phyloP scores from a whole-genome alignment of 805 yeast genomes.

The Candida sonorensis region DNA sequence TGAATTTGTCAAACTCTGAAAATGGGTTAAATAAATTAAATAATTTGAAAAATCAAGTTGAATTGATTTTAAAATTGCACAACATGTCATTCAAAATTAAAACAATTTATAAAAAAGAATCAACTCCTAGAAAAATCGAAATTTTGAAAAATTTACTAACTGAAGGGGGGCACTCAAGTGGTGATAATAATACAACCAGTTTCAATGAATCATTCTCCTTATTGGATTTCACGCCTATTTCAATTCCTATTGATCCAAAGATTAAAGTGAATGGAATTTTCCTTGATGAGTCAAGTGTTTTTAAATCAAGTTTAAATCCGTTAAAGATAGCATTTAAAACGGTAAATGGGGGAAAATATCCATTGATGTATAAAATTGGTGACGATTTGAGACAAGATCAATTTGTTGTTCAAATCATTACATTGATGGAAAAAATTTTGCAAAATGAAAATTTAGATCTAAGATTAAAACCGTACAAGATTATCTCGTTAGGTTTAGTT shows the following conservation, averaged over 20 bases:
- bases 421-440: constrained; percentile 82
- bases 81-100: constrained; percentile 60
- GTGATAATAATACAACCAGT: too few species aligned
- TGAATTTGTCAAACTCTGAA: constrained; percentile 15
- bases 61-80: constrained; percentile 60
- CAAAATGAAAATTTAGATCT: constrained; percentile 87
- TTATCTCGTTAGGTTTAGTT: constrained; percentile 81
- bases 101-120: constrained; percentile 50
- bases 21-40: constrained; percentile 24
- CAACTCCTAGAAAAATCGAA: constrained; percentile 72
- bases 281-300: constrained; percentile 77
- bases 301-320: constrained; percentile 88
- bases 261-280: constrained; percentile 66
- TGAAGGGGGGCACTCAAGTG: too few species aligned
- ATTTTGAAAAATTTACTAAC: constrained; percentile 50
- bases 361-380: constrained; percentile 91
- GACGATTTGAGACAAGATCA: constrained; percentile 97
- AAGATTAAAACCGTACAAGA: constrained; percentile 80
- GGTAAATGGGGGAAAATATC: constrained; percentile 44
- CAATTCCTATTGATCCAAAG: constrained; percentile 80
- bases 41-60: constrained; percentile 45
- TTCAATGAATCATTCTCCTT: constrained; percentile 25
- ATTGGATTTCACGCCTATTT: constrained; percentile 44
- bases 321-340: constrained; percentile 75
- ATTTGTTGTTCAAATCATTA: constrained; percentile 87